These are phyloP conservation scores for Diaporthe velutina DNA, from an alignment of 2,329 filamentous ascomycete genomes.

Conservation along the genomic window DNA sequence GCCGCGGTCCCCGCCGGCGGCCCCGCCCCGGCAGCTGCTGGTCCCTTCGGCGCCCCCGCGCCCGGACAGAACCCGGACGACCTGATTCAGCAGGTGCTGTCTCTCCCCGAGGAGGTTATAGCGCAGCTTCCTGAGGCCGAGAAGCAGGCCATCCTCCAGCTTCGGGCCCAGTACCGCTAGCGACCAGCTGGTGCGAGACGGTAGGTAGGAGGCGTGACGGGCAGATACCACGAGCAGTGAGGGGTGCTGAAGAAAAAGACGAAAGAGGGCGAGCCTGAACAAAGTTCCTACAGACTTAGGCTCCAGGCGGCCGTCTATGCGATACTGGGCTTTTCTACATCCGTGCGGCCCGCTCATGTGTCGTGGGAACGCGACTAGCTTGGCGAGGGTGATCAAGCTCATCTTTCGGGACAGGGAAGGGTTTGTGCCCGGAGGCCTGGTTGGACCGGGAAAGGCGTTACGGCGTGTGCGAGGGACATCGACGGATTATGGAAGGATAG, in stretches of 20 bases:
- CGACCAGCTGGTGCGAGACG: conserved; percentile 18
- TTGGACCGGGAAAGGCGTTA: conserved; percentile 22
- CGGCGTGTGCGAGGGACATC: neutral
- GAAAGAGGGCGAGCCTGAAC: neutral
- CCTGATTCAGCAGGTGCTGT: conserved; percentile 84
- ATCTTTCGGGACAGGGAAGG: conserved; percentile 3
- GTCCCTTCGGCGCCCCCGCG: conserved; percentile 51
- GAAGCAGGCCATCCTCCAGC: conserved; percentile 81
- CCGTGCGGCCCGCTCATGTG: neutral
- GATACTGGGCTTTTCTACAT: neutral
- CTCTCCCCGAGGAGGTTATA: conserved; percentile 83
- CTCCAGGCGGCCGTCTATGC: neutral
- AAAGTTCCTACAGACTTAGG: neutral
- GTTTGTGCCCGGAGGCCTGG: neutral
- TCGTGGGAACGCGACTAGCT: neutral
- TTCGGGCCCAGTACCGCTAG: conserved; percentile 69
- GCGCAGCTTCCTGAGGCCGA: conserved; percentile 82
- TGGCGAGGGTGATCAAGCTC: neutral
- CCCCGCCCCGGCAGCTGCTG: conserved; percentile 54
- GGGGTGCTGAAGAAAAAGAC: neutral
- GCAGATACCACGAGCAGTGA: neutral
- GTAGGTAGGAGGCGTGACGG: no score
- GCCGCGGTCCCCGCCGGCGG: conserved; percentile 46
- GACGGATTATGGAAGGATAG: conserved; percentile 3
- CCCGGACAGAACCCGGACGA: conserved; percentile 72